Percentiles rank a stretch among this genome's conserved stretches.
phyloP scores from a whole-genome alignment of 1,284 basidiomycete species.

The Naganishia sp. region DNA sequence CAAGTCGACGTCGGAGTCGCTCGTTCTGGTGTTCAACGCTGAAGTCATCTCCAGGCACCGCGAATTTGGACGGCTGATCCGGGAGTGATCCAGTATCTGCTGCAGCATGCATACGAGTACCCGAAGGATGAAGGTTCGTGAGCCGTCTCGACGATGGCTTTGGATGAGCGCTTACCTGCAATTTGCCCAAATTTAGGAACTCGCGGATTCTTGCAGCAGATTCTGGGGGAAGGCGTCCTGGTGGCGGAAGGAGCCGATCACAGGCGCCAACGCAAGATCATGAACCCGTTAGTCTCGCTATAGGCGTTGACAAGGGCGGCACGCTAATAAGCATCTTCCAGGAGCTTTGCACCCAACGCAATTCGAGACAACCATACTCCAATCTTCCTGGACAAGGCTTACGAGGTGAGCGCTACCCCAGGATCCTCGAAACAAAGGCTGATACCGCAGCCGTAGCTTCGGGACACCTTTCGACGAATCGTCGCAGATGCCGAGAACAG shows the following conservation, averaged over 20 bases:
- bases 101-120: constrained; percentile 64
- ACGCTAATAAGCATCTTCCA: constrained; percentile 43
- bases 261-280: constrained; percentile 57
- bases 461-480: constrained; percentile 34
- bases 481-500: constrained; percentile 31
- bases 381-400: constrained; percentile 66
- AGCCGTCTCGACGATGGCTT: background rate
- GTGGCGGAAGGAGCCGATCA: constrained; percentile 58
- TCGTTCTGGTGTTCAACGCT: background rate
- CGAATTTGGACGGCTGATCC: constrained; percentile 66
- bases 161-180: background rate
- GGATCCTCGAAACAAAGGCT: background rate
- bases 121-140: constrained; percentile 63
- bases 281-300: constrained; percentile 54
- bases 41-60: constrained; percentile 25
- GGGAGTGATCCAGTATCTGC: constrained; percentile 63
- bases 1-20: too few species aligned
- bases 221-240: constrained; percentile 50
- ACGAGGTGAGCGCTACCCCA: constrained; percentile 53
- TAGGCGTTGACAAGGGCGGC: too few species aligned
- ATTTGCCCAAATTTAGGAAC: background rate
- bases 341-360: constrained; percentile 59
- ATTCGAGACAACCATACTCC: constrained; percentile 61
- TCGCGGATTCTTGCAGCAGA: constrained; percentile 58
- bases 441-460: constrained; percentile 18